Percentiles rank a stretch among this genome's conserved stretches.
Evolutionary conservation across 495 filamentous ascomycete species (phyloP).

Genomic region (Lepidopterella palustris): DNA sequence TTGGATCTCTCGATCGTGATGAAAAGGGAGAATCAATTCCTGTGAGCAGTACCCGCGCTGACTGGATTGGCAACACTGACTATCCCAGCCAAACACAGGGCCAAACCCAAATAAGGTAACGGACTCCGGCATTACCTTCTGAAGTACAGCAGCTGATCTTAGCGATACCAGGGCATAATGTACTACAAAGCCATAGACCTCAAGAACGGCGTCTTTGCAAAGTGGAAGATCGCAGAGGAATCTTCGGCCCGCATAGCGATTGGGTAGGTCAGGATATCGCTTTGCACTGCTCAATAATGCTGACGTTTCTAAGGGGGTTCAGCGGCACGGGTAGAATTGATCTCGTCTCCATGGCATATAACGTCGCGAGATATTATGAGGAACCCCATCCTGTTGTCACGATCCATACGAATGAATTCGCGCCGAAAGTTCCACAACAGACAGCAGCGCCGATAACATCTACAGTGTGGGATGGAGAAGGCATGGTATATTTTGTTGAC

Average conservation of each 20-base stretch:
- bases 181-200: constrained; percentile 31
- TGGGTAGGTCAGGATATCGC: too few species aligned
- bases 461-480: background rate
- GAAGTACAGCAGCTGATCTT: too few species aligned
- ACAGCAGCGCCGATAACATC: background rate
- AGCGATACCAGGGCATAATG: constrained; percentile 26
- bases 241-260: constrained; percentile 28
- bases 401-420: background rate
- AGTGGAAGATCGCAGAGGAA: constrained; percentile 28
- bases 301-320: constrained; percentile 14
- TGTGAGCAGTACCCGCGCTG: too few species aligned
- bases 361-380: background rate
- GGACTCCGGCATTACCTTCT: too few species aligned
- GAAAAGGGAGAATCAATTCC: background rate
- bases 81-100: background rate
- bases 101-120: background rate
- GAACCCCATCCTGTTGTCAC: background rate
- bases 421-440: background rate
- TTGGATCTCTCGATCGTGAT: constrained; percentile 13
- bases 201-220: constrained; percentile 28
- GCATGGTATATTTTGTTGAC: background rate
- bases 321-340: background rate
- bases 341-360: background rate
- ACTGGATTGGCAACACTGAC: too few species aligned
- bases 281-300: too few species aligned